A percentile compares a stretch with the other conserved stretches of the same genome.
phyloP scores from a whole-genome alignment of 768 basidiomycete genomes.

The Tricholoma bakamatsutake region DNA sequence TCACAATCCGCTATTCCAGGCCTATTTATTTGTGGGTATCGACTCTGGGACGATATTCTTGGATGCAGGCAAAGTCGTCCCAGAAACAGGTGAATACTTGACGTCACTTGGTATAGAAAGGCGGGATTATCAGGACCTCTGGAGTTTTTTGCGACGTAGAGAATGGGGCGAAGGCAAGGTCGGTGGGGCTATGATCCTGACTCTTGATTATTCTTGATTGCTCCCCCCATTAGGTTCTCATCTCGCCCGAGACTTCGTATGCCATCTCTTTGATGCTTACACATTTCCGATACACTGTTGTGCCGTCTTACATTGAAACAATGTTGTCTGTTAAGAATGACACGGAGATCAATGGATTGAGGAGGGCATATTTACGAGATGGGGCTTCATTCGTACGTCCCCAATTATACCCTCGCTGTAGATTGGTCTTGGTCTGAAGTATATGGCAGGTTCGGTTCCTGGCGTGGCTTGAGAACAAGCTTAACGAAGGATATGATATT shows the following conservation, averaged over 20 bases:
- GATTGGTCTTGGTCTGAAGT: slow-evolving; percentile 6
- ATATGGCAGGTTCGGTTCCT: slow-evolving; percentile 63
- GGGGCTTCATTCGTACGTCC: slow-evolving; percentile 74
- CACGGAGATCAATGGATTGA: slow-evolving; percentile 77
- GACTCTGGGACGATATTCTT: slow-evolving; percentile 69
- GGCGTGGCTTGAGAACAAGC: slow-evolving; percentile 84
- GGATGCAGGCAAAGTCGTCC: slow-evolving; percentile 57
- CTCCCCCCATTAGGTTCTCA: slow-evolving; percentile 43
- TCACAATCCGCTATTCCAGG: slow-evolving; percentile 87
- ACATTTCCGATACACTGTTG: slow-evolving; percentile 71
- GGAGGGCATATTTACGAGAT: slow-evolving; percentile 83
- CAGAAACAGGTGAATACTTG: slow-evolving; percentile 55
- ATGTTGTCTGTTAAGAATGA: slow-evolving; percentile 89
- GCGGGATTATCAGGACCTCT: slow-evolving; percentile 69
- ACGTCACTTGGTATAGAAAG: slow-evolving; percentile 48
- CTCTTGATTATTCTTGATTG: slow-evolving; percentile 2
- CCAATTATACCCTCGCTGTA: slow-evolving; percentile 7
- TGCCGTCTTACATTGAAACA: slow-evolving; percentile 63
- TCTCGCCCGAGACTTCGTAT: slow-evolving; percentile 70
- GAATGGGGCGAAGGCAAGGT: slow-evolving; percentile 81
- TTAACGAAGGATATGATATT: slow-evolving; percentile 71
- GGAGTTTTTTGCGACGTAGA: slow-evolving; percentile 68
- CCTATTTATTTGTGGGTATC: slow-evolving; percentile 72
- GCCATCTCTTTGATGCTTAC: slow-evolving; percentile 84
- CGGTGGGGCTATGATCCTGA: slow-evolving; percentile 10